Conservation (phyloP, 2,329 filamentous ascomycete species). For the Lasiodiplodia citricola region DNA sequence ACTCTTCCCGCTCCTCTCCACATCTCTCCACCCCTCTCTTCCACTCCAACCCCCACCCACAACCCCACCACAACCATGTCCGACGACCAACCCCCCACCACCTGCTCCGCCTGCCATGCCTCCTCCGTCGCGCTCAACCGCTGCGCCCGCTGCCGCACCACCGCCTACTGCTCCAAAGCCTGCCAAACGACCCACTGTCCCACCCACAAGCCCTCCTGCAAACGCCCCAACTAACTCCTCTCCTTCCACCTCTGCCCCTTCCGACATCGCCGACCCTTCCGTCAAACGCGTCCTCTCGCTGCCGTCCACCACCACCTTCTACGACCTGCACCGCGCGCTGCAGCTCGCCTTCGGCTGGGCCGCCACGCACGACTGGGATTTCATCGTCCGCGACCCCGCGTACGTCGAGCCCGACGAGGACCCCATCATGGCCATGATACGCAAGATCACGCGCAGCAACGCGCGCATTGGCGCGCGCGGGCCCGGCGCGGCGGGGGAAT, state of each 20-base stretch:
- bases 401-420: conserved; percentile 13
- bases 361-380: conserved; percentile 34
- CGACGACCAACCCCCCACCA: not conserved
- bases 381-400: conserved; percentile 28
- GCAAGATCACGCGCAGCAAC: too few species aligned
- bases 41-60: not conserved
- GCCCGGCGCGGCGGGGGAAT: too few species aligned
- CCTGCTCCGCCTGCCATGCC: not conserved
- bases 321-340: conserved; percentile 34
- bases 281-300: conserved; percentile 35
- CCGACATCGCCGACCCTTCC: conserved; percentile 31
- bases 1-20: too few species aligned
- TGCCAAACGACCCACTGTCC: not conserved
- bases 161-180: not conserved
- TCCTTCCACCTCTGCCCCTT: conserved; percentile 30
- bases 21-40: too few species aligned
- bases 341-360: conserved; percentile 38
- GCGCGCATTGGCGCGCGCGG: too few species aligned
- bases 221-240: conserved; percentile 36
- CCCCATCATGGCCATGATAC: not conserved
- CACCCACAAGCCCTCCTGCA: conserved; percentile 22
- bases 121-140: not conserved
- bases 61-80: not conserved
- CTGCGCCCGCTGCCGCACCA: not conserved
- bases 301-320: conserved; percentile 33